phyloP scores from a whole-genome alignment of 2,329 filamentous ascomycete species.

The Periconia digitata region DNA sequence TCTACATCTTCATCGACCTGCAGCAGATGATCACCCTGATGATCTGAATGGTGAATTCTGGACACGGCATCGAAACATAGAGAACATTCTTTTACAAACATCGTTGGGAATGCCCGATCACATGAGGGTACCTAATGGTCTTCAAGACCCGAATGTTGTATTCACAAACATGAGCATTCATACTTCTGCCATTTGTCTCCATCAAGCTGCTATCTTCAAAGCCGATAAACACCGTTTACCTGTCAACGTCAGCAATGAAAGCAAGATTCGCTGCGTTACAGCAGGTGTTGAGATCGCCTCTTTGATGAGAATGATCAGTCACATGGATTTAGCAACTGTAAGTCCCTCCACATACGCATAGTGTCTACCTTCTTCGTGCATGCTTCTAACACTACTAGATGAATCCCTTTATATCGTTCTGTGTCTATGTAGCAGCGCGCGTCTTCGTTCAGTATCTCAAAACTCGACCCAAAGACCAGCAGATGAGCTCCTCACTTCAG shows the following conservation, averaged over 20 bases:
- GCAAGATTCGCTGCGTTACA: conserved; percentile 89
- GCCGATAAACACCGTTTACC: conserved; percentile 85
- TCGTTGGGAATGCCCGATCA: conserved; percentile 78
- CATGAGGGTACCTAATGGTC: conserved; percentile 75
- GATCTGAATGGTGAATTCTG: conserved; percentile 94
- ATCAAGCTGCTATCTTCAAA: conserved; percentile 97
- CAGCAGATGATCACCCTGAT: conserved; percentile 76
- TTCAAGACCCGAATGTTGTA: conserved; percentile 79
- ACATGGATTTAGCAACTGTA: conserved; percentile 81
- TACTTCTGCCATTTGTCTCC: conserved; percentile 94
- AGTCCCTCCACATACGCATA: conserved; percentile 41
- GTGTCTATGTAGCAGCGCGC: conserved; percentile 89
- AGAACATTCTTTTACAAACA: conserved; percentile 87
- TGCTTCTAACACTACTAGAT: conserved; percentile 59
- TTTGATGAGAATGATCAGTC: conserved; percentile 93
- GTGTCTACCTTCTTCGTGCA: not conserved
- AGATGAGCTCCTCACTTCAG: conserved; percentile 76
- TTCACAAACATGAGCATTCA: conserved; percentile 98
- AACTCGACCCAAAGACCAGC: conserved; percentile 81
- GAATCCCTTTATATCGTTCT: conserved; percentile 95
- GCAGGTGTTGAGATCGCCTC: conserved; percentile 91
- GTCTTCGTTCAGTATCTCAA: conserved; percentile 98
- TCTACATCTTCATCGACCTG: conserved; percentile 85
- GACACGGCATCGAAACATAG: conserved; percentile 87
- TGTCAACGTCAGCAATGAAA: conserved; percentile 77